A percentile compares a stretch with the other conserved stretches of the same genome.
phyloP scores from a whole-genome alignment of 139 green algal genomes.

The Chlamydomonas eustigma region DNA sequence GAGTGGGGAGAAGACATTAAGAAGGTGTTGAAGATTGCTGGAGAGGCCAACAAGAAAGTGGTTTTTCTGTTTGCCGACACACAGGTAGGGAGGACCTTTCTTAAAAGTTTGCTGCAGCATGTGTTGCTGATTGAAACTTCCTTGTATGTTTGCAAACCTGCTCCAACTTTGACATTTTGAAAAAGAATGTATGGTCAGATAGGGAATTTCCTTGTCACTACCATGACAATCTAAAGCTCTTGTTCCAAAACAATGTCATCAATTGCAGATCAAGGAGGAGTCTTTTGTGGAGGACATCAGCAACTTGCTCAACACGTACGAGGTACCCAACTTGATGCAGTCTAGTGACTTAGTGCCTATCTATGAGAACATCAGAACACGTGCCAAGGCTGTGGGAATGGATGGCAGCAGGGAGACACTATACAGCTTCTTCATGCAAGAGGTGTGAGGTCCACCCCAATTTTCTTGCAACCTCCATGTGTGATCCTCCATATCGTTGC shows the following conservation, averaged over 20 bases:
- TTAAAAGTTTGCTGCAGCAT: conserved; percentile 52
- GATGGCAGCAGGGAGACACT: conserved; percentile 54
- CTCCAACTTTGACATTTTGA: too few relatives aligned
- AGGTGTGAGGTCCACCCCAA: too few relatives aligned
- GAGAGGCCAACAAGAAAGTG: conserved; percentile 58
- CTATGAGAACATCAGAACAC: conserved; percentile 54
- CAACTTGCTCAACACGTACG: conserved; percentile 69
- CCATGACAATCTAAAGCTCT: too few relatives aligned
- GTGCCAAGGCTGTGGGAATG: conserved; percentile 59
- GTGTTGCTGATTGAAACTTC: too few relatives aligned
- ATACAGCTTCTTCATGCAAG: conserved; percentile 75
- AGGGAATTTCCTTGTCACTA: conserved; percentile 22
- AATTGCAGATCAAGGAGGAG: conserved; percentile 57
- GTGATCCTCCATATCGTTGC: too few relatives aligned
- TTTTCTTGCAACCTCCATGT: too few relatives aligned
- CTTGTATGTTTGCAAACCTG: conserved; percentile 44
- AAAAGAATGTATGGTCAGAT: too few relatives aligned
- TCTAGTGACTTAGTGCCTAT: conserved; percentile 48
- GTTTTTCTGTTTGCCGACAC: conserved; percentile 77
- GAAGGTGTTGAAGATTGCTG: conserved; percentile 55
- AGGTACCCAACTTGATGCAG: conserved; percentile 71
- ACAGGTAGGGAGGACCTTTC: conserved; percentile 57
- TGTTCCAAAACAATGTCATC: too few relatives aligned
- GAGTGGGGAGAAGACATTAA: conserved; percentile 66
- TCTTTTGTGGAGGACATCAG: conserved; percentile 73